Evolutionary conservation across 2,329 filamentous ascomycete genomes (phyloP).

Genomic region (Scleromitrula shiraiana): DNA sequence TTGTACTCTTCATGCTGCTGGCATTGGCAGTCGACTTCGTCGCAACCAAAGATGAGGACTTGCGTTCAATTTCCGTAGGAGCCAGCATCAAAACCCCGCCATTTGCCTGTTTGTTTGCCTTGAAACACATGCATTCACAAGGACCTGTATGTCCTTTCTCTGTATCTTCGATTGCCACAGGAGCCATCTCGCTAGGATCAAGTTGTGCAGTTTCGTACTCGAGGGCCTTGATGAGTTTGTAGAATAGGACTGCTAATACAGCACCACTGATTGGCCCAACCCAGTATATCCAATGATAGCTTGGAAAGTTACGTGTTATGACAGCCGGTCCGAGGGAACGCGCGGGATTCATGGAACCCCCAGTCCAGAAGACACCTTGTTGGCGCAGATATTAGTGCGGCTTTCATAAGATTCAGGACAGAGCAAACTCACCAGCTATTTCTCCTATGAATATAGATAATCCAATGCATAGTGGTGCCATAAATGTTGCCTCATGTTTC

Average conservation of each 20-base stretch:
- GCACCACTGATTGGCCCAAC: constrained; percentile 44
- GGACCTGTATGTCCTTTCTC: constrained; percentile 8
- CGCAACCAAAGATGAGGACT: not conserved
- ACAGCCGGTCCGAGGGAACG: constrained; percentile 41
- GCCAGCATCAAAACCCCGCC: not conserved
- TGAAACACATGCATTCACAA: constrained; percentile 10
- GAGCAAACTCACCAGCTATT: constrained; percentile 25
- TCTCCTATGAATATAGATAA: constrained; percentile 38
- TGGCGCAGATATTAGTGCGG: not conserved
- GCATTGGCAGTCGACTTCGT: not conserved
- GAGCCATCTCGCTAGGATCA: not conserved
- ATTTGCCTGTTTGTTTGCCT: not conserved
- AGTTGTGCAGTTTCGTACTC: constrained; percentile 38
- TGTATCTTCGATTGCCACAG: not conserved
- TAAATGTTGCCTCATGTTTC: constrained; percentile 40
- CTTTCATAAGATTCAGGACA: not conserved
- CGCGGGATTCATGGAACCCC: constrained; percentile 40
- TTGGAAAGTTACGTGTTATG: constrained; percentile 33
- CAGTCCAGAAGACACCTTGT: constrained; percentile 39
- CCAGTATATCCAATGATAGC: constrained; percentile 42
- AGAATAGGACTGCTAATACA: constrained; percentile 41
- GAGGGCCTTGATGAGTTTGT: constrained; percentile 42
- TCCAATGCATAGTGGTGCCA: constrained; percentile 42
- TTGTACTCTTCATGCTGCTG: not conserved
- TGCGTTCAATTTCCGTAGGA: not conserved